Evolutionary conservation across 2,329 filamentous ascomycete genomes (phyloP).

Genomic region (Colletotrichum sp.): DNA sequence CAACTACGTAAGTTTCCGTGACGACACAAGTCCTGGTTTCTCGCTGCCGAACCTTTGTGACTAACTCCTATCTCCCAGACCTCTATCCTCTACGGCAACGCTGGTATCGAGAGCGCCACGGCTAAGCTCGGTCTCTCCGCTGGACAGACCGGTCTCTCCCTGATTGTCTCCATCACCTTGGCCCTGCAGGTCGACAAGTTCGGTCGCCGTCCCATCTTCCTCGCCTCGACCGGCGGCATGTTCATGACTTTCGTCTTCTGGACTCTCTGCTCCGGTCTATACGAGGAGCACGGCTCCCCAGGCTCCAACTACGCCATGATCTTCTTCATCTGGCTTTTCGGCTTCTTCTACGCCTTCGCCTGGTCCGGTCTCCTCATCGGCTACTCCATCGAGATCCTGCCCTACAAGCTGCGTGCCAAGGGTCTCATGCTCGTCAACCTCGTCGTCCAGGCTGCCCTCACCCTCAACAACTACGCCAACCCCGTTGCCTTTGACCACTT

Average conservation of each 20-base stretch:
- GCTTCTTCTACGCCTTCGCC: conserved; percentile 56
- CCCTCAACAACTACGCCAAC: conserved; percentile 61
- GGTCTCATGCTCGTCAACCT: conserved; percentile 63
- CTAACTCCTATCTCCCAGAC: conserved; percentile 22
- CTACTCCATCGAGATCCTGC: conserved; percentile 57
- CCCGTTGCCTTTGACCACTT: conserved; percentile 57
- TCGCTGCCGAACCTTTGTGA: not conserved
- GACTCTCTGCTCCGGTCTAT: conserved; percentile 52
- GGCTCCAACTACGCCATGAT: conserved; percentile 47
- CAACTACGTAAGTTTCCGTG: conserved; percentile 46
- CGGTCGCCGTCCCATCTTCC: conserved; percentile 62
- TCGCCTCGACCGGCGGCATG: conserved; percentile 48
- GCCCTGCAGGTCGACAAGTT: conserved; percentile 60
- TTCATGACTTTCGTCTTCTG: conserved; percentile 55
- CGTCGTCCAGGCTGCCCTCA: conserved; percentile 58
- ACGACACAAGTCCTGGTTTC: not conserved
- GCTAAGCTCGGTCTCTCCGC: conserved; percentile 48
- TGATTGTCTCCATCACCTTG: conserved; percentile 56
- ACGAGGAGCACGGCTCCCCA: conserved; percentile 40
- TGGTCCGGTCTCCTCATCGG: conserved; percentile 63
- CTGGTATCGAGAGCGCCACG: conserved; percentile 52
- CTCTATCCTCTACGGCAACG: conserved; percentile 55
- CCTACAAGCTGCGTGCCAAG: conserved; percentile 56
- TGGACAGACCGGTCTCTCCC: conserved; percentile 55
- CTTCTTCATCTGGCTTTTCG: conserved; percentile 44